Evolutionary conservation across 441 rosid genomes (phyloP).

Genomic region (Adansonia madagascariensis): DNA sequence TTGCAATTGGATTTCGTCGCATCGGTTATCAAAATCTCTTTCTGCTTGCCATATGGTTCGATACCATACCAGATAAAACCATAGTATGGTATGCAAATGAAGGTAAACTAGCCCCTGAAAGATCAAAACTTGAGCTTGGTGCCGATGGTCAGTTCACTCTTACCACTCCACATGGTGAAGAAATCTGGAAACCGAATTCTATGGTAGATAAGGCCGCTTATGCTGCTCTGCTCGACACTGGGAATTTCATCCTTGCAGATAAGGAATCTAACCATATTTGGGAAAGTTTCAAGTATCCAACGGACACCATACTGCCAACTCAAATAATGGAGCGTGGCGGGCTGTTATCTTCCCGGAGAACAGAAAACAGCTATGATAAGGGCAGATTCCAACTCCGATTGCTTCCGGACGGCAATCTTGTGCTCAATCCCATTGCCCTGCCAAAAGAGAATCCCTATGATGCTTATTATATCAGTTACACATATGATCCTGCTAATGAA

Average conservation of each 20-base stretch:
- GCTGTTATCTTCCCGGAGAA: slow-evolving; percentile 20
- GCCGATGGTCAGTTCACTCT: slow-evolving; percentile 29
- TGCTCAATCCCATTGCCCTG: not conserved
- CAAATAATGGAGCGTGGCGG: slow-evolving; percentile 31
- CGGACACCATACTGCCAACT: slow-evolving; percentile 45
- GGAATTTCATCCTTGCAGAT: slow-evolving; percentile 36
- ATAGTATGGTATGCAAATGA: slow-evolving; percentile 35
- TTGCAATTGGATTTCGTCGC: slow-evolving; percentile 44
- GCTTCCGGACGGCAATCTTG: slow-evolving; percentile 26
- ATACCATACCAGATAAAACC: slow-evolving; percentile 35
- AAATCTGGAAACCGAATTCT: slow-evolving; percentile 26
- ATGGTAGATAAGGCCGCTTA: not conserved
- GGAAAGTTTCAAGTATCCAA: slow-evolving; percentile 45
- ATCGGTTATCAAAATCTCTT: slow-evolving; percentile 14
- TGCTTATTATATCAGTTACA: slow-evolving; percentile 16
- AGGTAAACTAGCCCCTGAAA: slow-evolving; percentile 12
- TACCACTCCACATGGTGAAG: slow-evolving; percentile 18
- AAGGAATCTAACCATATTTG: slow-evolving; percentile 21
- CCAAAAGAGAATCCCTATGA: not conserved
- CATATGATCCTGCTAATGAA: not conserved
- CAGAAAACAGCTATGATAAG: slow-evolving; percentile 28
- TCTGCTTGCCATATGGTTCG: slow-evolving; percentile 36
- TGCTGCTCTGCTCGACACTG: slow-evolving; percentile 35
- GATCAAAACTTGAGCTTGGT: slow-evolving; percentile 31
- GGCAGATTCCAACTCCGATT: slow-evolving; percentile 44